Conservation (phyloP, 306 rosid species). For the Abrus precatorius region DNA sequence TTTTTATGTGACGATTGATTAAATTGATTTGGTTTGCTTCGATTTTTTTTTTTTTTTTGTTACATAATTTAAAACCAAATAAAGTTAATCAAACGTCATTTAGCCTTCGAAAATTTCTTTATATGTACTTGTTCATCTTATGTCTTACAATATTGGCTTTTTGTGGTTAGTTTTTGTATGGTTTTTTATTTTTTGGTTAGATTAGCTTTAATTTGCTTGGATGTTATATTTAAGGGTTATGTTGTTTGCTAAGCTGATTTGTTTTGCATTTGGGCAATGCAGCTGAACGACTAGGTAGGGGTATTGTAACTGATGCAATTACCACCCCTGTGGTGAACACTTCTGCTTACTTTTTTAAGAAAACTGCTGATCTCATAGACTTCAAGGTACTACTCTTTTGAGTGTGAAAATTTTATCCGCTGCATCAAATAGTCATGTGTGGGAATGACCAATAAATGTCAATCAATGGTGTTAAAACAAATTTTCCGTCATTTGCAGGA, state of each 20-base stretch:
- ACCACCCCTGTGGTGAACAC: slow-evolving; percentile 98
- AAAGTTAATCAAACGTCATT: too few species aligned
- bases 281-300: slow-evolving; percentile 98
- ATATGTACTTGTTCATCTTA: not conserved
- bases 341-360: slow-evolving; percentile 90
- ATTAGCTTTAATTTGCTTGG: not conserved
- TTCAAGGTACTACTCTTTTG: slow-evolving; percentile 71
- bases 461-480: not conserved
- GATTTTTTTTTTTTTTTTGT: not conserved
- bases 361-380: slow-evolving; percentile 83
- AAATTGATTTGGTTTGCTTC: not conserved
- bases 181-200: not conserved
- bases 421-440: not conserved
- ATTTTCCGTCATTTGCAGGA: slow-evolving; percentile 60
- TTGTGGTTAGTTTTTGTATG: slow-evolving; percentile 4
- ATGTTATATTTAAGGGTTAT: slow-evolving; percentile 22
- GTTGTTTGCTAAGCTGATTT: slow-evolving; percentile 35
- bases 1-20: not conserved
- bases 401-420: not conserved
- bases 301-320: slow-evolving; percentile 85
- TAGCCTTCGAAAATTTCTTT: too few species aligned
- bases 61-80: too few species aligned
- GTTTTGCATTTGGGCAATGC: slow-evolving; percentile 46
- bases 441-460: not conserved
- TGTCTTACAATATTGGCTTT: not conserved